Base-by-base conservation (phyloP, 805 yeast species). In the Kodamaea lidongshanica region DNA sequence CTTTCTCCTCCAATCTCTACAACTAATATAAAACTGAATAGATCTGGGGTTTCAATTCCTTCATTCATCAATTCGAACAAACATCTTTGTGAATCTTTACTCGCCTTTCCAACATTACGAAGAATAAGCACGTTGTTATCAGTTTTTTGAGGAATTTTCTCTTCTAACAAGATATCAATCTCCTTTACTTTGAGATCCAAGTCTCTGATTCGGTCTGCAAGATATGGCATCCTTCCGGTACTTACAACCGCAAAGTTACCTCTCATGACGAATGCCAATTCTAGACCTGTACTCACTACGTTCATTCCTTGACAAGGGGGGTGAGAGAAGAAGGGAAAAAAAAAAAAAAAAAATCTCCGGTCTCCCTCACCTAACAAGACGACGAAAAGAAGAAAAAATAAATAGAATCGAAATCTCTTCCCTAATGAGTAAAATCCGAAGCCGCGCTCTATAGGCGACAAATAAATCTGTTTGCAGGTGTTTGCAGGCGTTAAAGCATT, bases 1-100 rank as follows among this genome's bases (percentile, higher is more conserved):
- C 12, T 19, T 9, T 18, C 27, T 4, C 16, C 29, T 7, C 24
- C 25, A 12, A 31, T 12, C 16, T 33, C 40, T 23, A 38, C 24
- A 8, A 38, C 34, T 16, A 33, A 18, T 6, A 40, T 21, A 7
- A 40, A 16, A n/a, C 34, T 28, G 19, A 34, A 35, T 8, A 35
- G 26, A 16, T 23, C 25, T 21, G 33, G 40, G 23, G 25, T 27
- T 5, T 27, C 24, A 12, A 35, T 11, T 4, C 24, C n/a, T n/a
- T n/a, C 22, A 6, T 32, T 21, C 23, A 24, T 27, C 26, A 31
- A 24, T 15, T 35, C 32, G 19, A 28, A 33, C 11, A 40, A 23
- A 15, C 32, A 30, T 8, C 26, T 23, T 25, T 40, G 44, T n/a
- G 12, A 22, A 5, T 28, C 27, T 6, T 10, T 20, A 14, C 16